These are phyloP conservation scores for Euphorbia lathyris DNA, from an alignment of 345 rosid species.

Conservation along the genomic window DNA sequence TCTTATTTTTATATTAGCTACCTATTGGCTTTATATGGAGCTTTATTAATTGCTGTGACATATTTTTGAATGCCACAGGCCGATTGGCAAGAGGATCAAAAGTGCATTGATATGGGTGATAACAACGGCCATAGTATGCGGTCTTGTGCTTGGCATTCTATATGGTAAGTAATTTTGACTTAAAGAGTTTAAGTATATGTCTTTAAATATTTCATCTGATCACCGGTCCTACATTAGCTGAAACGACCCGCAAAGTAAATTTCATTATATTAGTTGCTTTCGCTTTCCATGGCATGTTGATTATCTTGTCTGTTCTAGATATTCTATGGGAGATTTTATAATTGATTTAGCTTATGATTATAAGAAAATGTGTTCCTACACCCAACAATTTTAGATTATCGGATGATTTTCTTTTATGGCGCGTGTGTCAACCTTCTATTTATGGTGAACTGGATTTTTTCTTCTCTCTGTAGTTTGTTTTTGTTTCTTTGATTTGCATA, in stretches of 20 bases:
- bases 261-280: neutral
- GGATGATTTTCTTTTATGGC: neutral
- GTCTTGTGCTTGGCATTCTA: slow-evolving; percentile 79
- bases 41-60: neutral
- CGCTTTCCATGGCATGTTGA: neutral
- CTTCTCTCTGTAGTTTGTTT: neutral
- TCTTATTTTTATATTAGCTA: neutral
- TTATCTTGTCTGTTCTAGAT: neutral
- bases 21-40: neutral
- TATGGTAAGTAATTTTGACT: slow-evolving; percentile 58
- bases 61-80: slow-evolving; percentile 44
- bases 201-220: neutral
- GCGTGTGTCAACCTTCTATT: neutral
- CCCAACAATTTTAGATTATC: neutral
- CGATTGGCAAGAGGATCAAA: slow-evolving; percentile 70
- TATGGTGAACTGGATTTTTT: neutral
- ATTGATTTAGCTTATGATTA: slow-evolving; percentile 6
- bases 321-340: neutral
- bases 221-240: neutral
- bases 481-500: neutral
- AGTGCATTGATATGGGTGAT: slow-evolving; percentile 85
- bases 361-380: neutral
- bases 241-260: neutral
- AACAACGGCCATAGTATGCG: slow-evolving; percentile 74
- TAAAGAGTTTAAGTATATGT: neutral